Base-by-base conservation (phyloP, 306 rosid genomes). In the Quercus bicolor region DNA sequence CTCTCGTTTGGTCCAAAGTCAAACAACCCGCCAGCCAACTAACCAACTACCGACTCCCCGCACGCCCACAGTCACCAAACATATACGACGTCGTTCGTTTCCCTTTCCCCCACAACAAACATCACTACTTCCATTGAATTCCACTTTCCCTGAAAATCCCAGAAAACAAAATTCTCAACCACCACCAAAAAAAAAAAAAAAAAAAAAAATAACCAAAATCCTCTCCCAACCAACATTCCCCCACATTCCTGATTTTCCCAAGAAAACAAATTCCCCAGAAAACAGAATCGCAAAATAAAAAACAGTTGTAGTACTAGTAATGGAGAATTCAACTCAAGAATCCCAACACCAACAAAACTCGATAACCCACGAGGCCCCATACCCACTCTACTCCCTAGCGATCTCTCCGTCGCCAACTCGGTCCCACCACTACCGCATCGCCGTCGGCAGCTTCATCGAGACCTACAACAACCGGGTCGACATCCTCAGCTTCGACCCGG, bases 371-470 rank as follows among this genome's bases (percentile, higher is more conserved):
- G 97, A 93, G 0, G 93, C 98, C 37, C 96, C 98, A 0, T 86
- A 86, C 76, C 94, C 98, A 3, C 82, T 95, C 6, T 95, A 93
- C 81, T 88, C 93, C 79, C 87, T 88, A 88, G 87, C 99, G 15
- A 76, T 90, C 76, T 87, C 98, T 56, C 80, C 91, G 23, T 4
- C 90, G 37, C 81, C 86, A 11, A 59, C 89, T 11, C 81, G 62
- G 15, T 13, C 71, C 28, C 80, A 78, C 24, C 77, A 75, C 74
- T 80, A 82, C 31, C 92, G 89, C 3, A 66, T 95, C 72, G 99
- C 99, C 45, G 84, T 95, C 4, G 98, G 99, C 8, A 91, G 94
- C 86, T 93, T 95, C 93, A 73, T 93, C 14, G 99, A 95, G 52
- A 92, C 93, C 6, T 90, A 84, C 83, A 77, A 91, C 4, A 95